Evolutionary conservation across 495 filamentous ascomycete species (phyloP).

Genomic region (Talaromyces adpressus): DNA sequence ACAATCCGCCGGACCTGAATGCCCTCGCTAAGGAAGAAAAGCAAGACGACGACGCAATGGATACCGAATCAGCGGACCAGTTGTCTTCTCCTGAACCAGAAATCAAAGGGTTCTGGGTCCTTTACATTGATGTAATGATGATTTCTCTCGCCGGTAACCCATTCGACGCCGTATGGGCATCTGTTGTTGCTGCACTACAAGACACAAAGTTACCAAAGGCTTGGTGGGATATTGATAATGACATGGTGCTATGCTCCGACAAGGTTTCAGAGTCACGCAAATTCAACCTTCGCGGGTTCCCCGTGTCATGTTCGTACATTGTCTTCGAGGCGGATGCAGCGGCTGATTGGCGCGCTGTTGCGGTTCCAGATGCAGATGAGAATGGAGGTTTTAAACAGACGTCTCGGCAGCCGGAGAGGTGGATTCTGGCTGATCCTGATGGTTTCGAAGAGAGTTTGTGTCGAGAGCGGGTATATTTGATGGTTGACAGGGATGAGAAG

Average conservation of each 20-base stretch:
- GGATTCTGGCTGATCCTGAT: conserved; percentile 85
- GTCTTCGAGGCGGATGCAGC: conserved; percentile 64
- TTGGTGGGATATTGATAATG: conserved; percentile 77
- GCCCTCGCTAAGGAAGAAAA: conserved; percentile 28
- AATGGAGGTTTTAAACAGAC: conserved; percentile 27
- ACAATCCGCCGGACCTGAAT: conserved; percentile 43
- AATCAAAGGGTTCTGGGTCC: conserved; percentile 82
- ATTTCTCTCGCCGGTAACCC: conserved; percentile 86
- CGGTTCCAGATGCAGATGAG: conserved; percentile 34
- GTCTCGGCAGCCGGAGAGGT: conserved; percentile 45
- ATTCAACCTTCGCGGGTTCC: conserved; percentile 51
- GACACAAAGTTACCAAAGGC: conserved; percentile 74
- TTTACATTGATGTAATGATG: conserved; percentile 89
- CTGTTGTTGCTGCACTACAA: conserved; percentile 72
- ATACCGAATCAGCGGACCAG: conserved; percentile 15
- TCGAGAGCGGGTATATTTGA: conserved; percentile 63
- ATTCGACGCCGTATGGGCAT: conserved; percentile 84
- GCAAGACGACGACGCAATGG: conserved; percentile 30
- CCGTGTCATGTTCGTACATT: conserved; percentile 64
- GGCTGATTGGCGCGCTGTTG: conserved; percentile 29
- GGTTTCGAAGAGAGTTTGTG: conserved; percentile 79
- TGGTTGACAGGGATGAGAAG: conserved; percentile 56
- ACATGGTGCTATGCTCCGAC: conserved; percentile 70
- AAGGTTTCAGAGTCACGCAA: conserved; percentile 35
- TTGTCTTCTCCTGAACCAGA: conserved; percentile 25